phyloP scores from a whole-genome alignment of 768 basidiomycete species.

The Auriscalpium vulgare region DNA sequence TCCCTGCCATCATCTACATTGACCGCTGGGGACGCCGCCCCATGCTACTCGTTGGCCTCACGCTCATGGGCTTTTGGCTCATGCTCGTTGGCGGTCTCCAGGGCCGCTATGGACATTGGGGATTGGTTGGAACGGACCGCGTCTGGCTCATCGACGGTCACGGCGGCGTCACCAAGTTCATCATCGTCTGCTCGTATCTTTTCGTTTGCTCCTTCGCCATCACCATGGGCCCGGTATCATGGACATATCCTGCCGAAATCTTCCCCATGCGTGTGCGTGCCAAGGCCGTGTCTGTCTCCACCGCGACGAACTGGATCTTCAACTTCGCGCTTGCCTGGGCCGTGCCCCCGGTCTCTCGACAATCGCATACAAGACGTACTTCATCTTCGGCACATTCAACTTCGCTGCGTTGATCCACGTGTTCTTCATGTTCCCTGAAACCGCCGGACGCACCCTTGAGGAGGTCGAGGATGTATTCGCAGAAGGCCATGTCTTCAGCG shows the following conservation, averaged over 20 bases:
- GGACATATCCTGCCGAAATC: too few relatives aligned
- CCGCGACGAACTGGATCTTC: not conserved
- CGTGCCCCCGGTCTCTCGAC: conserved; percentile 60
- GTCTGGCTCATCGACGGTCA: conserved; percentile 58
- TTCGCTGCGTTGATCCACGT: too few relatives aligned
- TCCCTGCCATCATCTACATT: conserved; percentile 52
- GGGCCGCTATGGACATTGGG: too few relatives aligned
- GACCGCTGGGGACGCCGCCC: conserved; percentile 77
- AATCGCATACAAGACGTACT: conserved; percentile 50
- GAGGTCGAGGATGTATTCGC: not conserved
- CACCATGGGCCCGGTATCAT: too few relatives aligned
- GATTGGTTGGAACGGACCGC: conserved; percentile 27
- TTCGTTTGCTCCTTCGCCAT: conserved; percentile 42
- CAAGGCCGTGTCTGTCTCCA: too few relatives aligned
- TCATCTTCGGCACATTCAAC: too few relatives aligned
- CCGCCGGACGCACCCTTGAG: conserved; percentile 50
- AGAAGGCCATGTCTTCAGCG: not conserved
- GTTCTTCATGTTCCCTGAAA: conserved; percentile 76
- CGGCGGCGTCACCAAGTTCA: conserved; percentile 48
- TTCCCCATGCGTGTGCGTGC: too few relatives aligned
- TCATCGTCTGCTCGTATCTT: conserved; percentile 73
- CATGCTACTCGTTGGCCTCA: conserved; percentile 56
- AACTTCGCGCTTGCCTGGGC: conserved; percentile 27
- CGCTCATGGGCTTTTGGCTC: conserved; percentile 70
- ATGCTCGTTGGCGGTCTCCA: conserved; percentile 29